Conservation (phyloP, 2,329 filamentous ascomycete genomes). For the Talaromyces sp. region DNA sequence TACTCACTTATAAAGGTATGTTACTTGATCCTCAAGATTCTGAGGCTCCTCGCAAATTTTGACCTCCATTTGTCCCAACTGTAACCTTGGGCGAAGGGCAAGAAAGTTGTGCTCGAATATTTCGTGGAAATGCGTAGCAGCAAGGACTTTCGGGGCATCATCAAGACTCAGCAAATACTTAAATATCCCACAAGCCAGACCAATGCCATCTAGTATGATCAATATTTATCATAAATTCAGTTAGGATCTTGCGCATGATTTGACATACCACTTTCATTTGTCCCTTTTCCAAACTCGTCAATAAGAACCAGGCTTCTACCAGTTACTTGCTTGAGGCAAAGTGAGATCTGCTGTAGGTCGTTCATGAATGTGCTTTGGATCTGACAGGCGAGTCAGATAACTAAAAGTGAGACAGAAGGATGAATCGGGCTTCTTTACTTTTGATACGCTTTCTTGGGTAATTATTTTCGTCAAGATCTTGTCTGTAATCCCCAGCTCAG, state of each 20-base stretch:
- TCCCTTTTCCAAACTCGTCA: conserved; percentile 84
- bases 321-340: conserved; percentile 75
- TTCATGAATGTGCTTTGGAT: conserved; percentile 72
- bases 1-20: conserved; percentile 67
- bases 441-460: conserved; percentile 69
- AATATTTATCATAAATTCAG: conserved; percentile 8
- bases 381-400: conserved; percentile 25
- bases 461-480: conserved; percentile 87
- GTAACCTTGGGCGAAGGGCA: conserved; percentile 47
- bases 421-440: conserved; percentile 34
- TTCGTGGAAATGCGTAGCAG: conserved; percentile 66
- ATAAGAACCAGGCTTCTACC: conserved; percentile 79
- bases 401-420: background rate
- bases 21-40: conserved; percentile 56
- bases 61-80: conserved; percentile 64
- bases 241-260: too few relatives aligned
- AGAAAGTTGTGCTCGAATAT: conserved; percentile 58
- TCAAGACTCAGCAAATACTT: conserved; percentile 56
- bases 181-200: conserved; percentile 64
- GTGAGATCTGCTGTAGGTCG: conserved; percentile 83
- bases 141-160: conserved; percentile 61
- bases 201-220: conserved; percentile 59
- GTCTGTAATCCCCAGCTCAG: conserved; percentile 83
- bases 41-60: conserved; percentile 46
- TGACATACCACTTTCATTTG: conserved; percentile 56